These are phyloP conservation scores for Silene conica DNA, from an alignment of 148 eudicot species.

Conservation along the genomic window DNA sequence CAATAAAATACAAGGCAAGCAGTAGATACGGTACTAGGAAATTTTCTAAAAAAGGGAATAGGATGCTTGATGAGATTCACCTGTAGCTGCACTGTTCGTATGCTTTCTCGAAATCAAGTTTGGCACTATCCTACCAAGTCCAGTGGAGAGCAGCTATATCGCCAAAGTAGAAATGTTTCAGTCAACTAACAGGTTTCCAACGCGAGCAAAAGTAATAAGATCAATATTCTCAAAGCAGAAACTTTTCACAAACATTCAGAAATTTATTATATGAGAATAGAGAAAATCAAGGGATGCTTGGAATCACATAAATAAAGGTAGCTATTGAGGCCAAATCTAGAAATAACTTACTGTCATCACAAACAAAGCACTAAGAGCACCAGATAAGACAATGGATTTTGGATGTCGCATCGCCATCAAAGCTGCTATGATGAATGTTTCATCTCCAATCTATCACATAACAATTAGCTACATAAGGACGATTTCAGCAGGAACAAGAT, in stretches of 20 bases:
- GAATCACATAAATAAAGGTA: background rate
- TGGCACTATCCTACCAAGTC: slow-evolving; percentile 93
- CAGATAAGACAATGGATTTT: slow-evolving; percentile 84
- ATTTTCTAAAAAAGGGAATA: background rate
- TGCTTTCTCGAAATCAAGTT: slow-evolving; percentile 90
- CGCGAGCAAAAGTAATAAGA: background rate
- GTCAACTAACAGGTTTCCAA: background rate
- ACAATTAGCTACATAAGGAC: slow-evolving; percentile 16
- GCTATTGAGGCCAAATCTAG: background rate
- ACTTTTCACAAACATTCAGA: background rate
- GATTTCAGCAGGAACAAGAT: slow-evolving; percentile 1
- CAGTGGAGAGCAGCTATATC: slow-evolving; percentile 74
- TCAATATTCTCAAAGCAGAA: background rate
- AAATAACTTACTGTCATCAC: slow-evolving; percentile 84
- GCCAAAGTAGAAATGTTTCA: slow-evolving; percentile 1
- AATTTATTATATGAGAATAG: background rate
- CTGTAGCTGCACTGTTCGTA: slow-evolving; percentile 95
- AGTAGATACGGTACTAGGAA: background rate
- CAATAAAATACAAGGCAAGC: background rate
- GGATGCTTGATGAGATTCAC: slow-evolving; percentile 27
- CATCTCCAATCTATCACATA: slow-evolving; percentile 88
- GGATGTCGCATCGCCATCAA: slow-evolving; percentile 99
- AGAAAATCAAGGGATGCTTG: background rate
- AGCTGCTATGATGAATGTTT: slow-evolving; percentile 96
- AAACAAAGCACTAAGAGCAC: slow-evolving; percentile 93